Evolutionary conservation across 2,329 filamentous ascomycete species (phyloP).

Genomic region (Mycogone perniciosa): DNA sequence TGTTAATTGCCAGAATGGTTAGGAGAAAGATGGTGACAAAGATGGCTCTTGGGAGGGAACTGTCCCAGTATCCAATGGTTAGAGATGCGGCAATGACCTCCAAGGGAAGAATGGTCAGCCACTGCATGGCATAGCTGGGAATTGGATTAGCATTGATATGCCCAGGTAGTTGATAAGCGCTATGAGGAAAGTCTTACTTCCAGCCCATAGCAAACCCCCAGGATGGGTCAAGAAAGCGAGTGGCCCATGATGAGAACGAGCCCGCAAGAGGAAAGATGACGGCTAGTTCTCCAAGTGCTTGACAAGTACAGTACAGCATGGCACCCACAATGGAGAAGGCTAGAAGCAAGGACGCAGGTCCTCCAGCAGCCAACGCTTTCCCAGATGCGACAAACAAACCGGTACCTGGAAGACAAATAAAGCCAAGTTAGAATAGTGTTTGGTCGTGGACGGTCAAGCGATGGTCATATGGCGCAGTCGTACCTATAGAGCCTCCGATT

Average conservation of each 20-base stretch:
- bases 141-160: background rate
- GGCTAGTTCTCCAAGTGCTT: slow-evolving; percentile 85
- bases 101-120: slow-evolving; percentile 75
- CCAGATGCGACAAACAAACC: slow-evolving; percentile 85
- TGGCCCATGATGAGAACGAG: slow-evolving; percentile 88
- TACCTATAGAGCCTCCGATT: slow-evolving; percentile 84
- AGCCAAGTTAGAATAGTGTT: background rate
- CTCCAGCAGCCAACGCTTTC: slow-evolving; percentile 61
- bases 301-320: slow-evolving; percentile 89
- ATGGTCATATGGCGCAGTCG: slow-evolving; percentile 10
- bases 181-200: slow-evolving; percentile 55
- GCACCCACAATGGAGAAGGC: slow-evolving; percentile 73
- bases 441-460: background rate
- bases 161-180: background rate
- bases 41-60: slow-evolving; percentile 57
- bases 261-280: slow-evolving; percentile 87
- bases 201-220: slow-evolving; percentile 96
- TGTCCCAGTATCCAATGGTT: slow-evolving; percentile 75
- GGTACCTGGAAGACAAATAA: slow-evolving; percentile 46
- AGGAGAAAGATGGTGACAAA: slow-evolving; percentile 79
- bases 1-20: slow-evolving; percentile 72
- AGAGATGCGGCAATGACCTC: slow-evolving; percentile 84
- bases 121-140: slow-evolving; percentile 72
- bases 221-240: slow-evolving; percentile 84
- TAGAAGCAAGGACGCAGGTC: slow-evolving; percentile 70